Evolutionary conservation across 83 land plant species (phyloP), one percentile per base, ranked within the genome.

Genomic region (Picea engelmannii): DNA sequence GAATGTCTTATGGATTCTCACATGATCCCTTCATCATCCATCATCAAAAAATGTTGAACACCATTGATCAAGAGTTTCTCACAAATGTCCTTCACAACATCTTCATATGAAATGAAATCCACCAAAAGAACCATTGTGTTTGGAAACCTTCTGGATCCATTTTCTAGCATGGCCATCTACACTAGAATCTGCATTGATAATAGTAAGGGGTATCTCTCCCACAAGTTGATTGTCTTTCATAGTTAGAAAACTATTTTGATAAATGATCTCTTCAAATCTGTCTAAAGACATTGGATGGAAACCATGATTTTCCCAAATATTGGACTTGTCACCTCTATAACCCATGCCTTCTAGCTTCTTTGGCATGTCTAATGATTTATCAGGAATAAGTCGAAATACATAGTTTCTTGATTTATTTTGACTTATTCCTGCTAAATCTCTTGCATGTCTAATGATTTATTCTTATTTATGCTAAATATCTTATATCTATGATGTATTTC

Each of bases 261-360:
- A 74, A 74, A 49, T 55, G 49, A 74, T 74, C 31, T 74, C 77
- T 74, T 10, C 77, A 74, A 74, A 47, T 74, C 12, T 74, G 3
- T 74, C 77, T 21, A 16, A 49, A 20, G 60, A 21, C 59, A 74
- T 74, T 74, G 60, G 77, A 47, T 74, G 49, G 10, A 74, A 18
- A n/a, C 16, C 25, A 25, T 74, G 25, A 27, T 17, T 49, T n/a
- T 24, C 77, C 60, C 11, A 74, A 6, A 74, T 9, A 74, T 55
- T 47, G 11, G 77, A 17, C 77, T 27, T 74, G 23, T 74, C 77
- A 47, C 77, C 59, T 74, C 58, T 49, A 47, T 74, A 74, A 23
- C 77, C 25, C 25, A 49, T 44, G 77, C 27, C 23, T 21, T 25
- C 3, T 9, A 74, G 58, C 59, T 58, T 74, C n/a, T 74, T 13